These are phyloP conservation scores for Aspergillus incahuasiensis DNA, from an alignment of 495 filamentous ascomycete genomes.

Conservation along the genomic window DNA sequence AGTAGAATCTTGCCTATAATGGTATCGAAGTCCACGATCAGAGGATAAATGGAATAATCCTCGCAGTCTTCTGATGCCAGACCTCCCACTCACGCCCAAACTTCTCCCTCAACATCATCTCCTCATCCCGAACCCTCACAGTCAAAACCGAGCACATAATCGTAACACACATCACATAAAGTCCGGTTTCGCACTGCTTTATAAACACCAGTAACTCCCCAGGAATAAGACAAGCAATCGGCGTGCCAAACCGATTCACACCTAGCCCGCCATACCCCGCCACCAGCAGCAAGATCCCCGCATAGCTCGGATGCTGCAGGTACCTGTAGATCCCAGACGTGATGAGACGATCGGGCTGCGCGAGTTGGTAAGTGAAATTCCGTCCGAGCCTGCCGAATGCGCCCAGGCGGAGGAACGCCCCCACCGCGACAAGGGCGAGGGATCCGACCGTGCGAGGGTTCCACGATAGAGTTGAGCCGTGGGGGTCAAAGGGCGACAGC, in stretches of 20 bases:
- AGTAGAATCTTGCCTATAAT: too few relatives aligned
- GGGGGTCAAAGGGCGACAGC: background rate
- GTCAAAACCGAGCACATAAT: background rate
- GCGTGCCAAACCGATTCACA: slow-evolving; percentile 30
- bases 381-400: slow-evolving; percentile 27
- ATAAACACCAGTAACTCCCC: background rate
- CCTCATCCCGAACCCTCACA: slow-evolving; percentile 34
- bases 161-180: background rate
- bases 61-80: slow-evolving; percentile 32
- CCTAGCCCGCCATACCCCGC: slow-evolving; percentile 19
- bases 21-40: background rate
- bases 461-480: background rate
- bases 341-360: slow-evolving; percentile 36
- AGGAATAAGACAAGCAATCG: slow-evolving; percentile 22
- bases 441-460: background rate
- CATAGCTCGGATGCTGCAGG: slow-evolving; percentile 49
- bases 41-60: slow-evolving; percentile 24
- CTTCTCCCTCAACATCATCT: slow-evolving; percentile 33
- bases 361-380: slow-evolving; percentile 46
- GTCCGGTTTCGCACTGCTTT: background rate
- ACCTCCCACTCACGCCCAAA: slow-evolving; percentile 43
- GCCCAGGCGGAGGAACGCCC: background rate
- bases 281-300: slow-evolving; percentile 24
- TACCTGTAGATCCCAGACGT: slow-evolving; percentile 42
- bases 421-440: background rate